These are phyloP conservation scores for Backusella westeae DNA, from an alignment of 192 early-diverging fungal genomes.

Conservation along the genomic window DNA sequence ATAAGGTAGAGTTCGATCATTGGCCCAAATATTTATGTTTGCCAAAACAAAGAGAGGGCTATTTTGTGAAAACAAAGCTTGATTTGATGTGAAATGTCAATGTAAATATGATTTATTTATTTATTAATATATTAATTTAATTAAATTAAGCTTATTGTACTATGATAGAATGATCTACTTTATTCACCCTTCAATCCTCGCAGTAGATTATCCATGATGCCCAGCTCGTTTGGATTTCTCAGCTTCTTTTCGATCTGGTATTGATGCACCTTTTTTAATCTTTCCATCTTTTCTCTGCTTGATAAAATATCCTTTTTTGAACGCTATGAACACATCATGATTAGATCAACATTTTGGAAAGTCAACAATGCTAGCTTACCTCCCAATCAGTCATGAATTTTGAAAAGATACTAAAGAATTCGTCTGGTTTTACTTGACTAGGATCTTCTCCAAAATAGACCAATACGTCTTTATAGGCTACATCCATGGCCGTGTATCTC, in stretches of 20 bases:
- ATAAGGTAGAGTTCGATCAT: no score
- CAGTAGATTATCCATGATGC: not conserved
- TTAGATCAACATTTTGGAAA: not conserved
- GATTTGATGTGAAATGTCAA: no score
- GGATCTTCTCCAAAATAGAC: slow-evolving; percentile 73
- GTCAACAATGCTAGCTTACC: slow-evolving; percentile 25
- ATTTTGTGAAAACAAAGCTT: no score
- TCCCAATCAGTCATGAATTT: slow-evolving; percentile 70
- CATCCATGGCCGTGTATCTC: slow-evolving; percentile 60
- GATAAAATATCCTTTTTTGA: not conserved
- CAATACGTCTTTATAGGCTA: slow-evolving; percentile 61
- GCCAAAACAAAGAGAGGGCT: no score
- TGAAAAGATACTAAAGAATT: slow-evolving; percentile 83
- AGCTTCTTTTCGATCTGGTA: not conserved
- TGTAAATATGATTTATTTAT: not conserved
- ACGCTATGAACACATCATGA: not conserved
- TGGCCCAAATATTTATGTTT: no score
- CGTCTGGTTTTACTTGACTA: slow-evolving; percentile 64
- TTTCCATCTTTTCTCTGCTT: not conserved
- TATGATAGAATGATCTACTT: not conserved
- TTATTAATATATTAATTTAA: not conserved
- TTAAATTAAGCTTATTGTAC: not conserved
- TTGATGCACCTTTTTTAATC: slow-evolving; percentile 1
- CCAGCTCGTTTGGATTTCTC: not conserved
- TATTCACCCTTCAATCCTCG: not conserved